Base-by-base conservation (phyloP, 1,284 basidiomycete genomes). In the Filobasidium uniguttulatum region DNA sequence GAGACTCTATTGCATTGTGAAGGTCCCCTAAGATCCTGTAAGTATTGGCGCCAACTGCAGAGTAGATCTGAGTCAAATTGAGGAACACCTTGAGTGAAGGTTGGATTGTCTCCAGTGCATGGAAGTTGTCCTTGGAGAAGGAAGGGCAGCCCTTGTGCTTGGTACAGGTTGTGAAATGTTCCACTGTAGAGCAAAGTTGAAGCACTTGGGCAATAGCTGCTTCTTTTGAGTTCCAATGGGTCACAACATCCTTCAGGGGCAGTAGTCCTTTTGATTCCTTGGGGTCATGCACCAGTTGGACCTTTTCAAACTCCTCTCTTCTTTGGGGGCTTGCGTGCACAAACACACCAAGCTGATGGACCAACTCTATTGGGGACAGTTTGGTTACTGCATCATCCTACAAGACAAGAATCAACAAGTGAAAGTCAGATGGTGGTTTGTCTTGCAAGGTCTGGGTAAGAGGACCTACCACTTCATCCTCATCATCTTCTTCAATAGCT, bases 181-280 rank as follows among this genome's bases (percentile, higher is more conserved):
- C 30, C n/a, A 45, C 20, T 10, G 44, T 45, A 4, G 3, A 19
- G 44, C 44, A 33, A 14, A 45, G 30, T 19, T 22, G 29, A 10
- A 45, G 14, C 5, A 45, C 44, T 12, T 33, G 44, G n/a, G 29
- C 3, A n/a, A 45, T 45, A 22, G 44, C 44, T 5, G n/a, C 30
- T 22, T 45, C 44, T 22, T 45, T 45, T 7, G 30, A 45, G 15
- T 45, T 45, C 44, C 29, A 45, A 19, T 33, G 44, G 12, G 44
- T 33, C 2, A 22, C 44, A 22, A 44, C 43, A 20, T 44, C 43
- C 29, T 34, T 23, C 20, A 20, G 44, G n/a, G 17, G 22, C 19
- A 14, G 25, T 10, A 44, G 41, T 5, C 41, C 41, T 20, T 44
- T 44, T 17, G 41, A 29, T n/a, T 25, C 31, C 26, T 44, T 20